Evolutionary conservation across 2,329 filamentous ascomycete species (phyloP), one percentile per base, ranked within the genome.

Genomic region (Fusarium sp.): DNA sequence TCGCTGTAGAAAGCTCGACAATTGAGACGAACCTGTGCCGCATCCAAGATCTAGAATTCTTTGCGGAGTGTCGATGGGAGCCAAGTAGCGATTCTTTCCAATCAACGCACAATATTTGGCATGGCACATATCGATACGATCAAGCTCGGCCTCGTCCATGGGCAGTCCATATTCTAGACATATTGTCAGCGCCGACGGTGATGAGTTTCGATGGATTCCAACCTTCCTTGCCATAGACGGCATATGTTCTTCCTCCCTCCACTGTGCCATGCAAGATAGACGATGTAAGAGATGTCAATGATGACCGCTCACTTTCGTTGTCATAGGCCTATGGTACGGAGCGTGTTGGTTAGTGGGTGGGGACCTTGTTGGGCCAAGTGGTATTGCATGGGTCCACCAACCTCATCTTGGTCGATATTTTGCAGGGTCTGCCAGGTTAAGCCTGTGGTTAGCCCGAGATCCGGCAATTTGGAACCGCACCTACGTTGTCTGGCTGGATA

Each of bases 61-160:
- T 43, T 76, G 73, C 3, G 76, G 77, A 3, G 66, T 42, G 3
- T 58, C 31, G 11, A 76, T 43, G 4, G 74, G 75, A 1, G 75
- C 52, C 45, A 75, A 36, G 52, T 73, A 75, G 1, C 66, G 66
- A 1, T 67, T 72, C 49, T 75, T 78, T 14, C 69, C 72, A 28
- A 77, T 71, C 4, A 77, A 36, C 3, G 74, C 75, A 24, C 68
- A 75, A 63, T 80, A 80, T 57, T 80, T 79, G 11, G 74, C 72
- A 62, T 82, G 81, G 14, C 75, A 77, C 72, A 82, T 75, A 58
- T 82, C 79, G n/a, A 82, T 80, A 14, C 81, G 75, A 52, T 82
- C 80, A 22, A 82, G 72, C 58, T 82, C 81, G 8, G 67, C 66
- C 44, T 81, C 79, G 43, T 82, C 81, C 74, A 81, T 82, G 9